A percentile compares a stretch with the other conserved stretches of the same genome.
phyloP scores from a whole-genome alignment of 805 yeast genomes.

The Saccharomycopsis javanensis region DNA sequence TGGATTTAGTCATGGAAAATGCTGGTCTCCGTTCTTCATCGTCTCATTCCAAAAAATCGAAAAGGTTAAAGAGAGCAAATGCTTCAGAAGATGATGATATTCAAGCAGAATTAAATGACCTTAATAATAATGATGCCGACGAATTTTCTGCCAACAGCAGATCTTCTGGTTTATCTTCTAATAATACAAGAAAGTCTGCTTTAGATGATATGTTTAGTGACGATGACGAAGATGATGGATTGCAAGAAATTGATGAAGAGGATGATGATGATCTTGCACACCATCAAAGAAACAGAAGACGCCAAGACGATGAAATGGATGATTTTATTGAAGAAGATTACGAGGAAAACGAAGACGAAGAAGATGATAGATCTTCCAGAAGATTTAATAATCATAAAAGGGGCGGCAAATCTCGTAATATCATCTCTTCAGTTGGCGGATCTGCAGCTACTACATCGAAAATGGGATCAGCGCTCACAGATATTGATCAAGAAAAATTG shows the following conservation, averaged over 20 bases:
- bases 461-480: constrained; percentile 18
- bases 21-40: constrained; percentile 49
- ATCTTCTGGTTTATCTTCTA: neutral
- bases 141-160: neutral
- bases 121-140: constrained; percentile 51
- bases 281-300: constrained; percentile 22
- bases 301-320: constrained; percentile 72
- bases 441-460: neutral
- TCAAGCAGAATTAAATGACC: constrained; percentile 46
- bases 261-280: constrained; percentile 29
- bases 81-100: constrained; percentile 22
- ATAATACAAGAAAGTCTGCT: neutral
- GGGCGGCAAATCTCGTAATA: neutral
- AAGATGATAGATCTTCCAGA: constrained; percentile 29
- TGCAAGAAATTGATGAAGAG: constrained; percentile 21
- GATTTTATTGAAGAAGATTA: constrained; percentile 97
- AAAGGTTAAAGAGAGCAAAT: constrained; percentile 74
- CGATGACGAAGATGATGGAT: constrained; percentile 27
- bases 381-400: neutral
- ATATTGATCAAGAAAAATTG: constrained; percentile 80
- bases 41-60: constrained; percentile 41
- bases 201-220: constrained; percentile 21
- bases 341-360: constrained; percentile 65
- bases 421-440: neutral
- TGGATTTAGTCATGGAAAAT: constrained; percentile 84